Conservation (phyloP, 805 yeast genomes). For the Metschnikowia santaceciliae region DNA sequence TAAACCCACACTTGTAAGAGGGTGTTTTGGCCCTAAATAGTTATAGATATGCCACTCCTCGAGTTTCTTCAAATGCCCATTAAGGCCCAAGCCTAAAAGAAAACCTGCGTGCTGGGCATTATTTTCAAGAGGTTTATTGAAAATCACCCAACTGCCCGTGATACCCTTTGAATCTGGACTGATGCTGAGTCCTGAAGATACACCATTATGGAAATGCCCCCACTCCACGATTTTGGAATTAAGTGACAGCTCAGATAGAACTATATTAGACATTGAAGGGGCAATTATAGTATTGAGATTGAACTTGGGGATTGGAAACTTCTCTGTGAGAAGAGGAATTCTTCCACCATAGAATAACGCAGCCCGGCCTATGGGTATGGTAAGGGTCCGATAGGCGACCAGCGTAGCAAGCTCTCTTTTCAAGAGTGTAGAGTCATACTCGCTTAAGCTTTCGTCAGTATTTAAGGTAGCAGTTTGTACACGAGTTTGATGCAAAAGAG, state of each 20-base stretch:
- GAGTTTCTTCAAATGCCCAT: slow-evolving; percentile 75
- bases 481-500: slow-evolving; percentile 65
- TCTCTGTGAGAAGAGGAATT: slow-evolving; percentile 78
- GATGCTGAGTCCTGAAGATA: slow-evolving; percentile 76
- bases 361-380: slow-evolving; percentile 76
- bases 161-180: slow-evolving; percentile 65
- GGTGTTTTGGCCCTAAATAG: slow-evolving; percentile 84
- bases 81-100: slow-evolving; percentile 83
- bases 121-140: slow-evolving; percentile 67
- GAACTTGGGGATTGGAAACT: slow-evolving; percentile 72
- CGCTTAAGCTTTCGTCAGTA: slow-evolving; percentile 41
- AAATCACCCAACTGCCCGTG: slow-evolving; percentile 87
- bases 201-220: slow-evolving; percentile 94
- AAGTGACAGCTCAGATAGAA: slow-evolving; percentile 50
- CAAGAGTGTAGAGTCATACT: slow-evolving; percentile 50
- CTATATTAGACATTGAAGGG: slow-evolving; percentile 63
- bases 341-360: slow-evolving; percentile 66
- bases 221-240: slow-evolving; percentile 55
- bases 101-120: slow-evolving; percentile 93
- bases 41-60: slow-evolving; percentile 98
- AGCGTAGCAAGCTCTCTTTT: slow-evolving; percentile 59
- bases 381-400: slow-evolving; percentile 66
- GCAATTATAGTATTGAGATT: slow-evolving; percentile 62
- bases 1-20: slow-evolving; percentile 79
- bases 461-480: slow-evolving; percentile 51